Percentiles rank a stretch among this genome's conserved stretches.
Conservation (phyloP, 2,329 filamentous ascomycete species). For the Hortaea sp. region DNA sequence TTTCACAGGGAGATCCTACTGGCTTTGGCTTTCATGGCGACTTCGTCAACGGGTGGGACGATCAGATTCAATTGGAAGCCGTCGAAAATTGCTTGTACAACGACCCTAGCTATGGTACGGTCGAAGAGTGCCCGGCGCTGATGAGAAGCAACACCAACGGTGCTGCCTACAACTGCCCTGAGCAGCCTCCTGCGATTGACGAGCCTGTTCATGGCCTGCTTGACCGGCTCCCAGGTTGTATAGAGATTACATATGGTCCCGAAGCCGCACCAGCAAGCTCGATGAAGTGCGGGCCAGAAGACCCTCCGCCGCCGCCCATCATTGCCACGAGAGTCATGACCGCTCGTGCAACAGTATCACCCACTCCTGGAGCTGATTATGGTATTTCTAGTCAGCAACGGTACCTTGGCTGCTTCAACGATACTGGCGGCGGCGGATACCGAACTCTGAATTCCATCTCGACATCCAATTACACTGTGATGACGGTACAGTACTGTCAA, state of each 20-base stretch:
- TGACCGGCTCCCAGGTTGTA: conserved; percentile 25
- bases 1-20: conserved; percentile 39
- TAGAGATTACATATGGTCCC: conserved; percentile 22
- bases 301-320: conserved; percentile 13
- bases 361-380: conserved; percentile 14
- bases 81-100: conserved; percentile 26
- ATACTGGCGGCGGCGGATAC: conserved; percentile 12
- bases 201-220: conserved; percentile 21
- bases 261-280: conserved; percentile 18
- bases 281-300: conserved; percentile 20
- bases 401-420: conserved; percentile 29
- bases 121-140: conserved; percentile 25
- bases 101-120: conserved; percentile 23
- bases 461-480: conserved; percentile 15
- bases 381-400: conserved; percentile 13
- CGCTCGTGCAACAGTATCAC: conserved; percentile 18
- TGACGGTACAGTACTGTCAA: conserved; percentile 27
- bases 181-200: conserved; percentile 19
- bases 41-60: conserved; percentile 42
- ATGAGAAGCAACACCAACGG: conserved; percentile 19
- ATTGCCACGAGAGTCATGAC: conserved; percentile 20
- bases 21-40: conserved; percentile 47
- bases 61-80: conserved; percentile 29
- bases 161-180: conserved; percentile 21
- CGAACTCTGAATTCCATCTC: conserved; percentile 18